A percentile compares a stretch with the other conserved stretches of the same genome.
Conservation (phyloP, 2,329 filamentous ascomycete genomes). For the Talaromyces rugulosus region DNA sequence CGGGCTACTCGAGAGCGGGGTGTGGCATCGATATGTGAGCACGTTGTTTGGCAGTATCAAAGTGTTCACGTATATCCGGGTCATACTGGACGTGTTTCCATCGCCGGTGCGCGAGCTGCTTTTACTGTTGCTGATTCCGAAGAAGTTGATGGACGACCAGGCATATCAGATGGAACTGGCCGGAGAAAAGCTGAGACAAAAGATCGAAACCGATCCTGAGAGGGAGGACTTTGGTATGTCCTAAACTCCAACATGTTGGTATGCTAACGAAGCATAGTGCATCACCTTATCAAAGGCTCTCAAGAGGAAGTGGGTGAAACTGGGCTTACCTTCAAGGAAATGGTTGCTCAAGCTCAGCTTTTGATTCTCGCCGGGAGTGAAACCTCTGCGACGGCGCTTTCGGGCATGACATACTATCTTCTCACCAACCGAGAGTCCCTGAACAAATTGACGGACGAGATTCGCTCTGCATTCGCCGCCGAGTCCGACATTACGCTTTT, state of each 20-base stretch:
- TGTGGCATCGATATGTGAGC: conserved; percentile 37
- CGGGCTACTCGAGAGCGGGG: conserved; percentile 29
- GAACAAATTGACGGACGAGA: conserved; percentile 18
- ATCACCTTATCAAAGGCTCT: conserved; percentile 17
- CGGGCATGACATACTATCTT: conserved; percentile 30
- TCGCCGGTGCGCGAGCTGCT: not conserved
- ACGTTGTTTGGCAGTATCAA: conserved; percentile 23
- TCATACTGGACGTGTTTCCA: not conserved
- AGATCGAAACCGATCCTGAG: conserved; percentile 14
- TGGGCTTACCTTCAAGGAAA: conserved; percentile 16
- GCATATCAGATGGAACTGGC: conserved; percentile 16
- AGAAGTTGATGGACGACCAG: conserved; percentile 15
- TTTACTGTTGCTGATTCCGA: conserved; percentile 14
- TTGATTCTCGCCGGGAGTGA: conserved; percentile 35
- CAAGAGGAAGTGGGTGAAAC: conserved; percentile 14
- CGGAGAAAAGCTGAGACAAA: conserved; percentile 19
- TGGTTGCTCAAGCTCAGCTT: conserved; percentile 21
- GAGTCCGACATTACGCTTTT: conserved; percentile 29
- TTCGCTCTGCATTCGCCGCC: conserved; percentile 20
- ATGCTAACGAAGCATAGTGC: conserved; percentile 8
- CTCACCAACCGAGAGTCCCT: conserved; percentile 18
- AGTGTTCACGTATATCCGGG: not conserved
- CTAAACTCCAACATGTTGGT: not conserved
- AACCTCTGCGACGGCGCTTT: conserved; percentile 39
- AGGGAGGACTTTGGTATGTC: conserved; percentile 20